These are phyloP conservation scores for Rozella allomycis DNA, from an alignment of 371 early-diverging fungal genomes.

Conservation along the genomic window DNA sequence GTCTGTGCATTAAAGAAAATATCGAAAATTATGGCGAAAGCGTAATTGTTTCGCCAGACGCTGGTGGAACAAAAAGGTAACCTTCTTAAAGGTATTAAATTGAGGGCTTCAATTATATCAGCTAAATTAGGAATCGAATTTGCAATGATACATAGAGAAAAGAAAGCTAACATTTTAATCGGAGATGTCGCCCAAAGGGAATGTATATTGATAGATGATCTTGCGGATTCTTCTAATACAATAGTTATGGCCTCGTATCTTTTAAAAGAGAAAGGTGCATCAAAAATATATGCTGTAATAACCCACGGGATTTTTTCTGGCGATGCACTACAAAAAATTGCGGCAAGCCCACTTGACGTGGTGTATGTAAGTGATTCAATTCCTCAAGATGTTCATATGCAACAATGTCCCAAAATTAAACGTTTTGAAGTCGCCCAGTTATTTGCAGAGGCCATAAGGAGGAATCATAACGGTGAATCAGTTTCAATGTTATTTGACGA, in stretches of 20 bases:
- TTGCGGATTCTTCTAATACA: conserved; percentile 1
- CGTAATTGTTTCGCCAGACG: background rate
- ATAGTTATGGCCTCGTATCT: background rate
- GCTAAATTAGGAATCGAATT: background rate
- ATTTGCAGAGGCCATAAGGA: conserved; percentile 1
- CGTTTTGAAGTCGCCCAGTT: background rate
- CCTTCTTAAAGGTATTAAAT: no score
- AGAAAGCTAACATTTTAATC: background rate
- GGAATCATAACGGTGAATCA: conserved; percentile 12
- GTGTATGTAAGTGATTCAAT: background rate
- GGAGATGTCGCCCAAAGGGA: background rate
- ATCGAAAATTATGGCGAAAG: conserved; percentile 1
- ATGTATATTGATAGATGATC: conserved; percentile 1
- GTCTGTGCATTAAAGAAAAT: background rate
- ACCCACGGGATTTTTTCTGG: conserved; percentile 1
- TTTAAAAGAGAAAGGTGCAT: background rate
- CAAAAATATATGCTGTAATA: background rate
- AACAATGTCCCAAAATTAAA: background rate
- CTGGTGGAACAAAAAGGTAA: conserved; percentile 1
- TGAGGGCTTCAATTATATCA: no score
- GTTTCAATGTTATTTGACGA: conserved; percentile 68
- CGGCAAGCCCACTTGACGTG: background rate
- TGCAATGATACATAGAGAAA: background rate
- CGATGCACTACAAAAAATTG: background rate
- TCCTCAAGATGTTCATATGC: conserved; percentile 1